A percentile compares a stretch with the other conserved stretches of the same genome.
These are phyloP conservation scores for Suhomyces faveliae DNA, from an alignment of 805 yeast species.

Conservation along the genomic window DNA sequence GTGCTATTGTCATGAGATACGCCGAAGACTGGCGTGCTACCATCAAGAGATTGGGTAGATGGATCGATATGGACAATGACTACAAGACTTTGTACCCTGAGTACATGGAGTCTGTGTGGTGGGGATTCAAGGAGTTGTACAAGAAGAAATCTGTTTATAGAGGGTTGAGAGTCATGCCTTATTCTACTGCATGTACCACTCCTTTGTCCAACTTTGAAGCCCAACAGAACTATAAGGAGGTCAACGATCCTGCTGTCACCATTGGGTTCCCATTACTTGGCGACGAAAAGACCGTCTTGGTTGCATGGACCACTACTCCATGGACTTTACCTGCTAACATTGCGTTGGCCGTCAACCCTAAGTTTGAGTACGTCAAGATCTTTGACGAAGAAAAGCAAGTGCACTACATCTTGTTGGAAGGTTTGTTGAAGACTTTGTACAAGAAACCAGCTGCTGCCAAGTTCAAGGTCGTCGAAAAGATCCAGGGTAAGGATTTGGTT, in stretches of 20 bases:
- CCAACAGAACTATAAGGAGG: constrained; percentile 96
- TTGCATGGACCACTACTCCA: constrained; percentile 99
- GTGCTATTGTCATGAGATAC: constrained; percentile 95
- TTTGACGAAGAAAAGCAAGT: constrained; percentile 83
- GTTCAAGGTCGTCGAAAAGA: constrained; percentile 74
- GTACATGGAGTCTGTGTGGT: constrained; percentile 99
- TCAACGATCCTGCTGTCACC: constrained; percentile 94
- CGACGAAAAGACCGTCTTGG: constrained; percentile 78
- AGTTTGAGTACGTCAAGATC: constrained; percentile 87
- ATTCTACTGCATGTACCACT: constrained; percentile 95
- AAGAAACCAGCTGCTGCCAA: constrained; percentile 93
- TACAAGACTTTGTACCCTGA: constrained; percentile 94
- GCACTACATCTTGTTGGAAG: constrained; percentile 81
- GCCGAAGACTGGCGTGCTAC: constrained; percentile 93
- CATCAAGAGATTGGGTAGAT: constrained; percentile 93
- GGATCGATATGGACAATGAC: constrained; percentile 99
- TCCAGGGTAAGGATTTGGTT: constrained; percentile 75
- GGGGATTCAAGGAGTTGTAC: constrained; percentile 91
- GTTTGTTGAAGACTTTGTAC: constrained; percentile 78
- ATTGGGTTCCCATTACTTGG: constrained; percentile 79
- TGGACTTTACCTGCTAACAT: constrained; percentile 98
- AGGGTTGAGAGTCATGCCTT: constrained; percentile 98
- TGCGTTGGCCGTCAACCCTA: constrained; percentile 88
- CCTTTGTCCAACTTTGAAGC: constrained; percentile 98
- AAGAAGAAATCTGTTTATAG: constrained; percentile 88